phyloP scores from a whole-genome alignment of 441 rosid species.

The Metrosideros polymorpha region DNA sequence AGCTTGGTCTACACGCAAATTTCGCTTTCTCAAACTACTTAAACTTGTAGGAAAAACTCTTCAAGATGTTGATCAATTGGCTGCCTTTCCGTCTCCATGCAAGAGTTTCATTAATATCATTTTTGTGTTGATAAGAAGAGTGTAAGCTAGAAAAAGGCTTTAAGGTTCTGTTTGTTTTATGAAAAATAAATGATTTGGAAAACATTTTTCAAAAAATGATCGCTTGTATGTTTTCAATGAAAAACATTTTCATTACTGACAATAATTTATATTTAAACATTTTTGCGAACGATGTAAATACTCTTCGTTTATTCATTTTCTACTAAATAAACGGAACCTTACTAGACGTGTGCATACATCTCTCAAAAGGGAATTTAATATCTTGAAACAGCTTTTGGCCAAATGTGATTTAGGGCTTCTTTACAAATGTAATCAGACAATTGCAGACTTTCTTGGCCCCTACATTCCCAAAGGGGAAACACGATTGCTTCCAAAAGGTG shows the following conservation, averaged over 20 bases:
- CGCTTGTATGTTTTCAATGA: too few species aligned
- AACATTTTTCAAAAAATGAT: too few species aligned
- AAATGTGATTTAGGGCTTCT: neutral
- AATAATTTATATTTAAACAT: too few species aligned
- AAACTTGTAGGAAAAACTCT: neutral
- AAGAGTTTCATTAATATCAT: neutral
- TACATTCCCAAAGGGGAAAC: neutral
- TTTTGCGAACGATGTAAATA: too few species aligned
- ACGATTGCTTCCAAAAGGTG: neutral
- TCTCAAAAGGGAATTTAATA: neutral
- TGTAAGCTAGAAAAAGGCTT: neutral
- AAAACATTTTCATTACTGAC: too few species aligned
- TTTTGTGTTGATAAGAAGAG: neutral
- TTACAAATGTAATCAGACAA: neutral
- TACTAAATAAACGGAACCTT: too few species aligned
- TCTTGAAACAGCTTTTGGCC: neutral
- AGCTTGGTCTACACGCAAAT: neutral
- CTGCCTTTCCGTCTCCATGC: neutral
- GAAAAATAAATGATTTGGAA: too few species aligned
- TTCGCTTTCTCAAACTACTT: neutral
- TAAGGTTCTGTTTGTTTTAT: too few species aligned
- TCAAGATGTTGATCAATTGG: neutral
- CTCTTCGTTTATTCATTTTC: too few species aligned
- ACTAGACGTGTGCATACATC: neutral
- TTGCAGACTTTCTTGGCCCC: neutral